Conservation (phyloP, 129 eudicot species). For the Apium graveolens region DNA sequence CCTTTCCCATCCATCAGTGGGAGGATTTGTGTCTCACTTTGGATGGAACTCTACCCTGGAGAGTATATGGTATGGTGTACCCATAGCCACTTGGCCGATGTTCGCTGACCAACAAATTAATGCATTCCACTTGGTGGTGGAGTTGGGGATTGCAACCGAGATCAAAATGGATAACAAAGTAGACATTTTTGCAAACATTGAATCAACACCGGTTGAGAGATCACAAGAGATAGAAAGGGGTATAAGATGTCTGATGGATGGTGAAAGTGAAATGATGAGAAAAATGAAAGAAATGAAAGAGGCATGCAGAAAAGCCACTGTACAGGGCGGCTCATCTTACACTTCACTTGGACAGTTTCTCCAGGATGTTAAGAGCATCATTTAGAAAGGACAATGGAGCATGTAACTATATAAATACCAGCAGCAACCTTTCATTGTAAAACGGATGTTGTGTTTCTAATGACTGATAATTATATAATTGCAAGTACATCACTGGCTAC, state of each 20-base stretch:
- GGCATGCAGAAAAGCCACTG: neutral
- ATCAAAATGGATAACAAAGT: neutral
- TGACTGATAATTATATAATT: too few species aligned
- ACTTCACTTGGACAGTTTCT: neutral
- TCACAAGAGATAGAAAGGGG: neutral
- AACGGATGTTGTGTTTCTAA: too few species aligned
- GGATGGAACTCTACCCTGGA: conserved; percentile 8
- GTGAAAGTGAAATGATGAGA: neutral
- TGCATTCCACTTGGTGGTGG: neutral
- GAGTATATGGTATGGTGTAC: conserved; percentile 6
- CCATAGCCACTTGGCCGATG: conserved; percentile 4
- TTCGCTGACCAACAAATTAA: conserved; percentile 1
- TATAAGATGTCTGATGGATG: neutral
- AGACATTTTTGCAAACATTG: neutral
- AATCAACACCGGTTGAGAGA: neutral
- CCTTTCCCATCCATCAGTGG: neutral
- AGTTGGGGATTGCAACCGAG: neutral
- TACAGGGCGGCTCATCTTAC: neutral
- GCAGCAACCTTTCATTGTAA: too few species aligned
- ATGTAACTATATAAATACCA: too few species aligned
- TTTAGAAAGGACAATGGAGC: too few species aligned
- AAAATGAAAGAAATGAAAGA: neutral
- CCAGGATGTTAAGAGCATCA: neutral
- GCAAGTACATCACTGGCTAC: too few species aligned
- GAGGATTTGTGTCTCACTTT: conserved; percentile 3